Conservation (phyloP, 2,329 filamentous ascomycete genomes). For the Sphaerulina musiva region DNA sequence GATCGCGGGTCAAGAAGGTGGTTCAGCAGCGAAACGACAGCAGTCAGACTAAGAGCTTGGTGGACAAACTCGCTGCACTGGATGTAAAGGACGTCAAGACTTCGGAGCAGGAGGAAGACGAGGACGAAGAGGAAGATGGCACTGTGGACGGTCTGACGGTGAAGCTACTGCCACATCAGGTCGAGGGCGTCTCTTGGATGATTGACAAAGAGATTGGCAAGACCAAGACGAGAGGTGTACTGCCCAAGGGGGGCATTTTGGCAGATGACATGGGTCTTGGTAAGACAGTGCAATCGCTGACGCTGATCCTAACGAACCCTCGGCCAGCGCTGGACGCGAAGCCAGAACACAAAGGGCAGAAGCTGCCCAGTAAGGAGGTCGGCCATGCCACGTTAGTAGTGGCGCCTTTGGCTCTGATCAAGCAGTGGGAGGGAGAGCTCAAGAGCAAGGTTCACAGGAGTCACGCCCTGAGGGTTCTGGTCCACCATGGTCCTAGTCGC, state of each 20-base stretch:
- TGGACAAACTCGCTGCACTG: conserved; percentile 41
- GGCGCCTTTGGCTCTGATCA: conserved; percentile 85
- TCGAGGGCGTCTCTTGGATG: conserved; percentile 95
- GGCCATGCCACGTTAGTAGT: conserved; percentile 83
- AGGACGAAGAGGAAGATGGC: conserved; percentile 51
- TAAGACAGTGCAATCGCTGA: conserved; percentile 91
- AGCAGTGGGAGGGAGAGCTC: conserved; percentile 95
- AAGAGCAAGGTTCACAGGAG: conserved; percentile 67
- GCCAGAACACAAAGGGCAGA: conserved; percentile 55
- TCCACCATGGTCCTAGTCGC: conserved; percentile 83
- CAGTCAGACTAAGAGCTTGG: conserved; percentile 37
- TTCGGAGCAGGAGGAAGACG: conserved; percentile 36
- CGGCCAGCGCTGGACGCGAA: conserved; percentile 47
- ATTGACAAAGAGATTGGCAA: conserved; percentile 80
- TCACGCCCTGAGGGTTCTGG: conserved; percentile 69
- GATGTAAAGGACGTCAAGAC: conserved; percentile 44
- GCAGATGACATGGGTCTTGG: conserved; percentile 97
- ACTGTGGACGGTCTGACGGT: conserved; percentile 76
- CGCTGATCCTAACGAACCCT: conserved; percentile 76
- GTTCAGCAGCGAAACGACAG: conserved; percentile 26
- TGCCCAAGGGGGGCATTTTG: conserved; percentile 88
- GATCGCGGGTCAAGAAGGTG: conserved; percentile 42
- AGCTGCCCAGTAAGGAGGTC: conserved; percentile 56
- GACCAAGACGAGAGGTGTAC: conserved; percentile 68
- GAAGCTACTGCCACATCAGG: conserved; percentile 84